Percentiles rank a stretch among this genome's conserved stretches.
These are phyloP conservation scores for Lachnellula arida DNA, from an alignment of 2,329 filamentous ascomycete species.

Conservation along the genomic window DNA sequence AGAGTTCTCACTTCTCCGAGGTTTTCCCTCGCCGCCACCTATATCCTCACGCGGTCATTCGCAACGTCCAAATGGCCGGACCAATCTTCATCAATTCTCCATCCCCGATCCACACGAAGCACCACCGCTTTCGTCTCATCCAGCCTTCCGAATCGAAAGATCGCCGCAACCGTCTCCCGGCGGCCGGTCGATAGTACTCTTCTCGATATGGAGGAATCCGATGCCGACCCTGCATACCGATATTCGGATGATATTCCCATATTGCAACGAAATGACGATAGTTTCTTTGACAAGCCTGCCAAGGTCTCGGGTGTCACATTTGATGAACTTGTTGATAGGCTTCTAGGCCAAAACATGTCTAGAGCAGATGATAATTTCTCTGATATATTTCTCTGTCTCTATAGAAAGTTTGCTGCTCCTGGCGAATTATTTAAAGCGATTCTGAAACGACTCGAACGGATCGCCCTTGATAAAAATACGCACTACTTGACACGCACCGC, in stretches of 20 bases:
- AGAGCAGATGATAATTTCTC: slow-evolving; percentile 86
- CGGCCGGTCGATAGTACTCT: slow-evolving; percentile 24
- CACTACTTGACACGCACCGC: slow-evolving; percentile 73
- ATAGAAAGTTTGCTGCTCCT: slow-evolving; percentile 88
- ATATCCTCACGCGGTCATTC: slow-evolving; percentile 24
- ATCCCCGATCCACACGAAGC: slow-evolving; percentile 28
- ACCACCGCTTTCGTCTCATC: slow-evolving; percentile 30
- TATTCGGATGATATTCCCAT: slow-evolving; percentile 65
- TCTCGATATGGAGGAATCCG: slow-evolving; percentile 55
- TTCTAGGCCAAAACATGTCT: slow-evolving; percentile 75
- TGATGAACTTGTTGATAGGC: slow-evolving; percentile 78
- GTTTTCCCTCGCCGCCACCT: slow-evolving; percentile 44
- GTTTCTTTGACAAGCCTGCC: slow-evolving; percentile 47
- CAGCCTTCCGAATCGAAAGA: slow-evolving; percentile 27
- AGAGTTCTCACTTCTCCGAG: slow-evolving; percentile 58
- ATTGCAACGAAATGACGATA: slow-evolving; percentile 62
- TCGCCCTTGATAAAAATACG: slow-evolving; percentile 61
- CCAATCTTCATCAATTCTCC: slow-evolving; percentile 30
- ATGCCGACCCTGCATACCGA: slow-evolving; percentile 58
- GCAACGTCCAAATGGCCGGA: slow-evolving; percentile 29
- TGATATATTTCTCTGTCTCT: slow-evolving; percentile 85
- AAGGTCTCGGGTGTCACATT: slow-evolving; percentile 52
- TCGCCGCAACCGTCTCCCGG: slow-evolving; percentile 19
- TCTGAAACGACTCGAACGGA: slow-evolving; percentile 66
- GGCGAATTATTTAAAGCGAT: slow-evolving; percentile 73